Conservation (phyloP, 2,329 filamentous ascomycete species). For the Sporothrix brasiliensis region DNA sequence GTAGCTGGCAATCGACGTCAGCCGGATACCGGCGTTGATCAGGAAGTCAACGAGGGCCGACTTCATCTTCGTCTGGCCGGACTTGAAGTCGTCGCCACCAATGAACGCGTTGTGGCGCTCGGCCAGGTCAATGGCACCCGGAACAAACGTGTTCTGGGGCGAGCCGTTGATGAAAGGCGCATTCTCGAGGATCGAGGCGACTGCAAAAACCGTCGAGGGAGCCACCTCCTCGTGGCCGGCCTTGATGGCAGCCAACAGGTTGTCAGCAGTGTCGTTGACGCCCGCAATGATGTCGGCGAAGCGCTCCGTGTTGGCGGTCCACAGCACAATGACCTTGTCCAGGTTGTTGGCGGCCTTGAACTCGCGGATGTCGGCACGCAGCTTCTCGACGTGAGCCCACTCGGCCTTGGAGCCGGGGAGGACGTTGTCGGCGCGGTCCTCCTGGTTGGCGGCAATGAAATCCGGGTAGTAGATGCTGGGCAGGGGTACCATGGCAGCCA, state of each 20-base stretch:
- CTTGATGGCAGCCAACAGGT: conserved; percentile 86
- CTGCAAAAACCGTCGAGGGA: conserved; percentile 92
- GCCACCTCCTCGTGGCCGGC: conserved; percentile 86
- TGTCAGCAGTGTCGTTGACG: conserved; percentile 95
- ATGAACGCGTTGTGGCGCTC: conserved; percentile 87
- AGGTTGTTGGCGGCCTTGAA: conserved; percentile 86
- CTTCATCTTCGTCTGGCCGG: conserved; percentile 99
- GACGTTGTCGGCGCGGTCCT: conserved; percentile 91
- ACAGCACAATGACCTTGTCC: conserved; percentile 95
- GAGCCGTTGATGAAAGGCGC: conserved; percentile 98
- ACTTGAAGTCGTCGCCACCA: conserved; percentile 99
- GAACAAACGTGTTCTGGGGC: conserved; percentile 98
- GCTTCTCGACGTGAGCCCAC: conserved; percentile 85
- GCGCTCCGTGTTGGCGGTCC: conserved; percentile 98
- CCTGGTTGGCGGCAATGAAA: conserved; percentile 98
- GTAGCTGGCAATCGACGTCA: conserved; percentile 98
- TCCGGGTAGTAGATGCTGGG: conserved; percentile 98
- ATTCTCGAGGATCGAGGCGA: conserved; percentile 87
- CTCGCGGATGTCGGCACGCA: conserved; percentile 89
- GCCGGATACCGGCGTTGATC: conserved; percentile 97
- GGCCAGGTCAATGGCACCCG: conserved; percentile 85
- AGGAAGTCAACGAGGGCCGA: conserved; percentile 97
- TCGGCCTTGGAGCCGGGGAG: conserved; percentile 81
- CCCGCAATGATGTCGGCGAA: conserved; percentile 86
- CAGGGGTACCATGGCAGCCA: conserved; percentile 83